Percentiles rank a stretch among this genome's conserved stretches.
Conservation (phyloP, 2,329 filamentous ascomycete species). For the Fusarium sp. region DNA sequence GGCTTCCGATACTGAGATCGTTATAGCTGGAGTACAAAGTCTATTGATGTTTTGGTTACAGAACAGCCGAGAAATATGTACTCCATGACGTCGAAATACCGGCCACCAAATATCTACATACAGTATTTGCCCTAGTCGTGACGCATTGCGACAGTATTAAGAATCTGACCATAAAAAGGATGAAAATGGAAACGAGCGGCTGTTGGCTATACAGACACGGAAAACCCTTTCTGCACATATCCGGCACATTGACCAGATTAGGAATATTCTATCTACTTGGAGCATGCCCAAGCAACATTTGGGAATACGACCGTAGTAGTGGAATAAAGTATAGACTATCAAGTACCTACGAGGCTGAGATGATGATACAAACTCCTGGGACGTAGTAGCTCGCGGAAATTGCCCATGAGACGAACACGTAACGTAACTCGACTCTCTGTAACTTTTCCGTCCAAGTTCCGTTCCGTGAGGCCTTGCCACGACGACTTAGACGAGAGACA, state of each 20-base stretch:
- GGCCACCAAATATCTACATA: not conserved
- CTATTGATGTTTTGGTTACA: slow-evolving; percentile 16
- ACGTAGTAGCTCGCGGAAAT: slow-evolving; percentile 27
- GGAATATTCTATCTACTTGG: slow-evolving; percentile 7
- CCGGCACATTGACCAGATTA: slow-evolving; percentile 19
- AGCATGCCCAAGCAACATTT: slow-evolving; percentile 17
- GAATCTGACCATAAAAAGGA: slow-evolving; percentile 3
- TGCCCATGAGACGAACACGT: slow-evolving; percentile 31
- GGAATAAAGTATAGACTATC: not conserved
- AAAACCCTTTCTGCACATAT: slow-evolving; percentile 14
- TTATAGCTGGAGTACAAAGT: slow-evolving; percentile 4
- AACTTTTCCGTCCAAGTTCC: slow-evolving; percentile 4
- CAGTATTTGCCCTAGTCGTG: too few species aligned
- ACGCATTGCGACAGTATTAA: not conserved
- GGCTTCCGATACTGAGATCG: slow-evolving; percentile 35
- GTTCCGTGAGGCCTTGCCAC: slow-evolving; percentile 4
- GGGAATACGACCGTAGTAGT: slow-evolving; percentile 4
- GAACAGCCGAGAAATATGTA: slow-evolving; percentile 12
- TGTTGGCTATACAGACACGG: slow-evolving; percentile 16
- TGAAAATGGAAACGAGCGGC: slow-evolving; percentile 6
- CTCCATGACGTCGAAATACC: not conserved
- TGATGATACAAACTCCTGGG: slow-evolving; percentile 21
- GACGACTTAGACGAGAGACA: not conserved
- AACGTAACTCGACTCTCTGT: slow-evolving; percentile 9
- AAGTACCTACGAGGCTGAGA: not conserved